A percentile compares a stretch with the other conserved stretches of the same genome.
phyloP scores from a whole-genome alignment of 768 basidiomycete genomes.

The Crepidotus variabilis region DNA sequence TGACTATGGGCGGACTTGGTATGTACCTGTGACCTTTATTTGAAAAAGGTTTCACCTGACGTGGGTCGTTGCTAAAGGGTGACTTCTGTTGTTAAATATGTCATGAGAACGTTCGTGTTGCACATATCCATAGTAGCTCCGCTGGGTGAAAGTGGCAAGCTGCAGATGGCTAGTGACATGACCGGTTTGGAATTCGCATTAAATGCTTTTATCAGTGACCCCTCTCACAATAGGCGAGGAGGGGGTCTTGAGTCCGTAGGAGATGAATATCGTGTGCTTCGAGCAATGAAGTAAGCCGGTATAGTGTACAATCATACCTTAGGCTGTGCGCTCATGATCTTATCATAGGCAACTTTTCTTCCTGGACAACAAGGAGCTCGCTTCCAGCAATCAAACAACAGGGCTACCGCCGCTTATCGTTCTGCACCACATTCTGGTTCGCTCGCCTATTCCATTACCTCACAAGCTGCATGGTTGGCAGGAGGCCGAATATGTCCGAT shows the following conservation, averaged over 20 bases:
- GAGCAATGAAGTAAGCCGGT: conserved; percentile 74
- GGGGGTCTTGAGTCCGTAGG: conserved; percentile 73
- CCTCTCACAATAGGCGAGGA: conserved; percentile 53
- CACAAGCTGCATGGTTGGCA: conserved; percentile 92
- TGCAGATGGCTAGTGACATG: conserved; percentile 95
- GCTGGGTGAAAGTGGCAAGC: conserved; percentile 87
- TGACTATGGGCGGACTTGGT: conserved; percentile 76
- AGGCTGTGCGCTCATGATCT: not conserved
- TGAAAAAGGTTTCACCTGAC: not conserved
- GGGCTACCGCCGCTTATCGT: conserved; percentile 87
- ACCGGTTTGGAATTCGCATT: conserved; percentile 93
- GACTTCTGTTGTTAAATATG: conserved; percentile 66
- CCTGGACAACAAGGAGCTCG: conserved; percentile 72
- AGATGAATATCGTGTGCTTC: conserved; percentile 80
- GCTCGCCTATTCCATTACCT: conserved; percentile 81
- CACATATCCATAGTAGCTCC: conserved; percentile 94
- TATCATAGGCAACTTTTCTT: conserved; percentile 76
- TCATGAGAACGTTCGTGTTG: conserved; percentile 83
- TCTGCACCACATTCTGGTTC: conserved; percentile 88
- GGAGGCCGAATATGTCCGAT: conserved; percentile 93
- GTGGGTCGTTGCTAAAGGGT: conserved; percentile 39
- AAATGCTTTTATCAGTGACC: conserved; percentile 69
- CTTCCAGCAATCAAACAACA: conserved; percentile 59
- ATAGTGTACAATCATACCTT: not conserved
- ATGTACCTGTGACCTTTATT: conserved; percentile 10